Evolutionary conservation across 306 rosid genomes (phyloP).

Genomic region (Lotus japonicus): DNA sequence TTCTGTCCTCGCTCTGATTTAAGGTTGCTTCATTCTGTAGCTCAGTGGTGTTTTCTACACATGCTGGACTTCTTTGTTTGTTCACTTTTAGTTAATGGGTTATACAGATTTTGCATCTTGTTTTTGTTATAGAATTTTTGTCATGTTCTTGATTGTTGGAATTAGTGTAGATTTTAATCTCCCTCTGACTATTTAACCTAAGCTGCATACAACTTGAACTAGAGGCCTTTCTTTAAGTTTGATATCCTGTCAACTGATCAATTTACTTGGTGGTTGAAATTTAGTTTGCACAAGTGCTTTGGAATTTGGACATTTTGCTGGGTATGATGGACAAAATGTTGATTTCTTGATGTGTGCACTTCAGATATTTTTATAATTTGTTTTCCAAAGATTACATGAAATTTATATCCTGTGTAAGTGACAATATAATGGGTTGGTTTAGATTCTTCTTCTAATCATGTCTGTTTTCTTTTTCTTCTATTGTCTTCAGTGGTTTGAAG

Average conservation of each 20-base stretch:
- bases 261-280: not conserved
- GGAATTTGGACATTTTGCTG: not conserved
- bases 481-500: conserved; percentile 17
- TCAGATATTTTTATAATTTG: not conserved
- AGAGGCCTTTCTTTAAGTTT: too few species aligned
- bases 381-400: not conserved
- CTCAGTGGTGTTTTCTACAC: not conserved
- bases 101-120: not conserved
- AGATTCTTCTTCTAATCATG: not conserved
- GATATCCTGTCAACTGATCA: too few species aligned
- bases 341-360: not conserved
- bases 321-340: not conserved
- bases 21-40: not conserved
- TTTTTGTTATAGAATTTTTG: not conserved
- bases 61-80: not conserved
- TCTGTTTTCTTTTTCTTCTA: not conserved
- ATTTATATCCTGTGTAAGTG: not conserved
- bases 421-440: not conserved
- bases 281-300: not conserved
- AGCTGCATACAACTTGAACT: too few species aligned
- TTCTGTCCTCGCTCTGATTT: not conserved
- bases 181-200: too few species aligned
- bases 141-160: not conserved
- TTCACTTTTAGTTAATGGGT: not conserved
- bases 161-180: not conserved